phyloP scores from a whole-genome alignment of 2,329 filamentous ascomycete genomes.

The Epichloe scottii region DNA sequence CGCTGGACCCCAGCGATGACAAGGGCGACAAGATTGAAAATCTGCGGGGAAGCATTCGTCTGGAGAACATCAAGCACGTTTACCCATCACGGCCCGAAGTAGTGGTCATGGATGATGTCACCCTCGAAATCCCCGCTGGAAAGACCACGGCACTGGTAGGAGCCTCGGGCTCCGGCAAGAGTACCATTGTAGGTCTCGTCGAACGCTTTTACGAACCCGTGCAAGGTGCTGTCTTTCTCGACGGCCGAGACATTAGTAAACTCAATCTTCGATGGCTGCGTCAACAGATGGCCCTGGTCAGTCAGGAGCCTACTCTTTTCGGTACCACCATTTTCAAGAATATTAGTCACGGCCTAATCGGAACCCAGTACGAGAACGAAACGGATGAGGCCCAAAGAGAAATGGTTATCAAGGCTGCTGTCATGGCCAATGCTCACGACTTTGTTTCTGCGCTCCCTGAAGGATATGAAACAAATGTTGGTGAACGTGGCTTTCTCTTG shows the following conservation, averaged over 20 bases:
- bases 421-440: constrained; percentile 87
- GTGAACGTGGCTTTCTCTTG: constrained; percentile 82
- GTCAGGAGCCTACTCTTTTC: constrained; percentile 86
- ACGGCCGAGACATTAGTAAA: constrained; percentile 67
- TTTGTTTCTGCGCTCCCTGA: constrained; percentile 76
- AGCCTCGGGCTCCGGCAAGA: constrained; percentile 88
- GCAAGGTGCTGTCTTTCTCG: constrained; percentile 62
- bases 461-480: constrained; percentile 88
- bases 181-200: constrained; percentile 82
- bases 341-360: constrained; percentile 82
- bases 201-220: constrained; percentile 93
- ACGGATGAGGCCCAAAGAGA: constrained; percentile 54
- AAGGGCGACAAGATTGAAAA: constrained; percentile 60
- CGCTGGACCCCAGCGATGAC: constrained; percentile 61
- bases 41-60: constrained; percentile 65
- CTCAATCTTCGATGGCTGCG: constrained; percentile 86
- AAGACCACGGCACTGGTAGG: constrained; percentile 91
- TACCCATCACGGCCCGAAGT: constrained; percentile 91
- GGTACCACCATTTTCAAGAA: constrained; percentile 81
- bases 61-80: constrained; percentile 78
- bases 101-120: constrained; percentile 74
- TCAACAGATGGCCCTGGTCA: constrained; percentile 83
- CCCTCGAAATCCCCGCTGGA: constrained; percentile 67
- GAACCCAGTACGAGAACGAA: constrained; percentile 59
- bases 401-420: constrained; percentile 68